phyloP scores from a whole-genome alignment of 345 rosid genomes.

The Anacardium occidentale region DNA sequence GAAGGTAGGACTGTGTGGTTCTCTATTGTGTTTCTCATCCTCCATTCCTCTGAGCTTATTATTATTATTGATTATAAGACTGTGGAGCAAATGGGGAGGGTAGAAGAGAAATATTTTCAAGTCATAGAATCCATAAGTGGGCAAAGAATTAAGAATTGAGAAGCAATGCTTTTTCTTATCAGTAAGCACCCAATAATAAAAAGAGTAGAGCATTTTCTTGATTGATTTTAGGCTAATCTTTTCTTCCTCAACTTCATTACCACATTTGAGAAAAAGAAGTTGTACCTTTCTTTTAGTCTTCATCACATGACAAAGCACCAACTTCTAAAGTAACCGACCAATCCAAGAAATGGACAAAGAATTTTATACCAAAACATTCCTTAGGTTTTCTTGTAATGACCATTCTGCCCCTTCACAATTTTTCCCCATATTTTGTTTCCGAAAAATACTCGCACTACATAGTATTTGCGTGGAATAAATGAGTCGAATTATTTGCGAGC shows the following conservation, averaged over 20 bases:
- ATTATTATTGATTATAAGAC: too few species aligned
- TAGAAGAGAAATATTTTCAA: too few species aligned
- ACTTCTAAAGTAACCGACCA: conserved; percentile 39
- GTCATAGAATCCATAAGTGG: not conserved
- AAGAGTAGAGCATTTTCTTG: conserved; percentile 3
- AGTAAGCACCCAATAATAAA: not conserved
- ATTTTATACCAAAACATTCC: conserved; percentile 22
- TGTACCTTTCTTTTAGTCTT: conserved; percentile 32
- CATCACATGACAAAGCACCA: conserved; percentile 11
- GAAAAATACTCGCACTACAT: too few species aligned
- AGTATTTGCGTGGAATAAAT: too few species aligned
- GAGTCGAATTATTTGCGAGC: too few species aligned
- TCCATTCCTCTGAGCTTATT: too few species aligned
- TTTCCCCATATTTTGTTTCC: not conserved
- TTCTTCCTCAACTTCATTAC: conserved; percentile 16
- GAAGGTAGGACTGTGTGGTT: too few species aligned
- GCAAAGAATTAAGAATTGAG: not conserved
- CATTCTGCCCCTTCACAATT: conserved; percentile 9
- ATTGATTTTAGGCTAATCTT: conserved; percentile 2
- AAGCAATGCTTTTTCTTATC: not conserved
- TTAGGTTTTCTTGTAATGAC: conserved; percentile 13
- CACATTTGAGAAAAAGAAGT: conserved; percentile 8
- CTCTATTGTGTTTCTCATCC: too few species aligned
- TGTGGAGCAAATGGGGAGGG: too few species aligned
- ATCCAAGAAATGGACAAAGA: conserved; percentile 39